phyloP scores from a whole-genome alignment of 768 basidiomycete species.

The Strobilomyces confusus region DNA sequence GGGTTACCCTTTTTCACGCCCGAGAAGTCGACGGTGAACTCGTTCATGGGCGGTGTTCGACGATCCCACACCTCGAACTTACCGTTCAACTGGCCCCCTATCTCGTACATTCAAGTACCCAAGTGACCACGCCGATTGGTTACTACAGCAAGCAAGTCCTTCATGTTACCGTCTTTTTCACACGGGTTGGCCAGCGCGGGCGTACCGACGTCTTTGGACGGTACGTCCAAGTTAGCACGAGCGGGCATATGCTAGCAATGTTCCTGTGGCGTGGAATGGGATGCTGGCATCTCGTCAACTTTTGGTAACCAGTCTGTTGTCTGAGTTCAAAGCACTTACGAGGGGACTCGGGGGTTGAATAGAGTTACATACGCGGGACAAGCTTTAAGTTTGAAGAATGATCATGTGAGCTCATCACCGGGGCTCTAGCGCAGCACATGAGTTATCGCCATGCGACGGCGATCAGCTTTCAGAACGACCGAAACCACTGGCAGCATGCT shows the following conservation, averaged over 20 bases:
- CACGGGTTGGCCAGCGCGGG: no score
- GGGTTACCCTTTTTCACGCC: neutral
- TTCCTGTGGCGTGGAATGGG: neutral
- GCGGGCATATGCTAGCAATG: neutral
- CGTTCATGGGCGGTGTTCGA: neutral
- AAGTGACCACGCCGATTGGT: constrained; percentile 1
- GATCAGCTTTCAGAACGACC: constrained; percentile 9
- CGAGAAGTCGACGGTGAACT: constrained; percentile 2
- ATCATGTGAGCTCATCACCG: constrained; percentile 4
- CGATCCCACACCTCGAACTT: neutral
- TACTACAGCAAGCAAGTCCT: neutral
- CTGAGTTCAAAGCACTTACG: constrained; percentile 18
- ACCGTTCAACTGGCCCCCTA: constrained; percentile 1
- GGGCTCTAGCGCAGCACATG: neutral
- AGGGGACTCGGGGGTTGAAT: constrained; percentile 5
- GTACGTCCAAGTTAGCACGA: no score
- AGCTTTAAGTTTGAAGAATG: constrained; percentile 20
- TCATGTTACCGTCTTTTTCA: no score
- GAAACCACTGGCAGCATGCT: neutral
- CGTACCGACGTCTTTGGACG: no score
- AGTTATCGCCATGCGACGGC: constrained; percentile 2
- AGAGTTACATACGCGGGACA: constrained; percentile 19
- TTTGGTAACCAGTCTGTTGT: constrained; percentile 6
- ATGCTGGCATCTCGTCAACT: constrained; percentile 12
- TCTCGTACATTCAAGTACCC: constrained; percentile 9